Base-by-base conservation (phyloP, 495 filamentous ascomycete species). In the Aspergillus incahuasiensis region DNA sequence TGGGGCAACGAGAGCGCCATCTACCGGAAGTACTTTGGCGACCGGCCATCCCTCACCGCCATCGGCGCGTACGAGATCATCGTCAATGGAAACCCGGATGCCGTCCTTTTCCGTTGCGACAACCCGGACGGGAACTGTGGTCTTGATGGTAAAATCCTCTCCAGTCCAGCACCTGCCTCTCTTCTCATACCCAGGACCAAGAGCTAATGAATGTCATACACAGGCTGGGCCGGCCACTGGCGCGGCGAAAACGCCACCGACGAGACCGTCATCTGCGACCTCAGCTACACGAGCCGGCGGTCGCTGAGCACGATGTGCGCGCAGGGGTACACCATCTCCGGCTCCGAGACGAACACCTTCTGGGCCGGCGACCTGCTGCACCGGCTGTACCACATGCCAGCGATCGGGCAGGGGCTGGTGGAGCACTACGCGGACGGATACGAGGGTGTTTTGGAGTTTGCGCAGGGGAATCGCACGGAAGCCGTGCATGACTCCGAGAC, bases 211-310 rank as follows among this genome's bases (percentile, higher is more conserved):
- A n/a, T 34, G 21, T 52, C 45, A 20, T 22, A 13, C 25, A 62
- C 41, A 79, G 77, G 71, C 45, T 84, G 74, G 71, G 82, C 67
- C 30, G 82, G 82, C 48, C 82, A 85, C 71, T 83, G 77, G 78
- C 76, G 83, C 28, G 81, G 81, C 55, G 54, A 61, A 25, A 84
- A 83, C 55, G 79, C 74, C 7, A 82, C 81, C 5, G 63, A 72
- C 7, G 79, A 85, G 61, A 85, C 83, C 24, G 83, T 84, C 39
- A 84, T 86, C 62, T 86, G 82, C 65, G 69, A 73, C 8, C 68
- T 79, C 13, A 83, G 81, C 19, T 85, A 75, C 61, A 52, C 57
- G 2, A 72, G 64, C 12, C 76, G 82, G 18, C 71, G 69, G 25
- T 72, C 71, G 16, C 77, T 85, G 20, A 71, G 73, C 16, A 70